A percentile compares a stretch with the other conserved stretches of the same genome.
These are phyloP conservation scores for Colletotrichum musae DNA, from an alignment of 2,329 filamentous ascomycete genomes.

Conservation along the genomic window DNA sequence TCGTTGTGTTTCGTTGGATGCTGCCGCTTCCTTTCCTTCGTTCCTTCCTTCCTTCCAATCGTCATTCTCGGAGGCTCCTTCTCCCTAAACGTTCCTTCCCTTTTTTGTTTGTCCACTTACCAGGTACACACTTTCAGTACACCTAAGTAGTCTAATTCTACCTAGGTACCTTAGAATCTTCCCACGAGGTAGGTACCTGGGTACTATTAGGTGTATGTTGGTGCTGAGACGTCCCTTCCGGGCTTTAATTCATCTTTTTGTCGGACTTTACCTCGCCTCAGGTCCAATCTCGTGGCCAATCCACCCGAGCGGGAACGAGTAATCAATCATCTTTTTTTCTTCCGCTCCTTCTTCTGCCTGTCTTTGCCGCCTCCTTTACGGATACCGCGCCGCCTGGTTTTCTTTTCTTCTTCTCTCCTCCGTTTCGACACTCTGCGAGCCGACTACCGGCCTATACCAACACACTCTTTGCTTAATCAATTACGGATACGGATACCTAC, in stretches of 20 bases:
- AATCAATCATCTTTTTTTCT: not conserved
- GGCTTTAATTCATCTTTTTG: slow-evolving; percentile 6
- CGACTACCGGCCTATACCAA: slow-evolving; percentile 7
- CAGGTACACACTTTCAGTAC: too few relatives aligned
- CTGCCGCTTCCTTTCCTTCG: slow-evolving; percentile 6
- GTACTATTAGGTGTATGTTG: too few relatives aligned
- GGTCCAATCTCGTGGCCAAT: slow-evolving; percentile 23
- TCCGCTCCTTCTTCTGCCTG: slow-evolving; percentile 2
- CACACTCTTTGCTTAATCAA: slow-evolving; percentile 1
- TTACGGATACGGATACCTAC: not conserved
- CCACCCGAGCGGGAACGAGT: slow-evolving; percentile 4
- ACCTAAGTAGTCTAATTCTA: too few relatives aligned
- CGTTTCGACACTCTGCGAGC: slow-evolving; percentile 3
- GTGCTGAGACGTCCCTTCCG: too few relatives aligned
- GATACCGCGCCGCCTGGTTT: slow-evolving; percentile 1
- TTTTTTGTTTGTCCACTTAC: not conserved
- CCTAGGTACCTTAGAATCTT: not conserved
- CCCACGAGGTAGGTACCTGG: too few relatives aligned
- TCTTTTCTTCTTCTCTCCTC: not conserved
- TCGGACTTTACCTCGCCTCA: not conserved
- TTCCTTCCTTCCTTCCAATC: slow-evolving; percentile 14
- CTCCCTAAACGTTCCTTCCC: slow-evolving; percentile 10
- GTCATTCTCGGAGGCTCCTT: slow-evolving; percentile 12
- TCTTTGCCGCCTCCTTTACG: not conserved
- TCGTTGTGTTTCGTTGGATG: not conserved